phyloP scores from a whole-genome alignment of 139 green algal species.

The Desmodesmus armatus region DNA sequence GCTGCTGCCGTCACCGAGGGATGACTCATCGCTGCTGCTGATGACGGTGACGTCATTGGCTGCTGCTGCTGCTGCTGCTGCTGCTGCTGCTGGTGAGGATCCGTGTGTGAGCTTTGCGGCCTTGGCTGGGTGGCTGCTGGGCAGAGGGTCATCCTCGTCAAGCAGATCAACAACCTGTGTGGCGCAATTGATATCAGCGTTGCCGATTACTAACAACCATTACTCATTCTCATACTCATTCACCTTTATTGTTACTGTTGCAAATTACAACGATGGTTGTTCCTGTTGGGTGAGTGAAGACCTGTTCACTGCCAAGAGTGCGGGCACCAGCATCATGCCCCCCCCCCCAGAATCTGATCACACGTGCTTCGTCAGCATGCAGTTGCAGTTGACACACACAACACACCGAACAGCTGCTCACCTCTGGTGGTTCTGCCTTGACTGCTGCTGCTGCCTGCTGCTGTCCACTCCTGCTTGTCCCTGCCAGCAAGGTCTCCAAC shows the following conservation, averaged over 20 bases:
- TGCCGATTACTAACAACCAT: too few species aligned
- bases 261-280: too few species aligned
- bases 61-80: neutral
- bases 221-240: too few species aligned
- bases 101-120: neutral
- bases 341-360: too few species aligned
- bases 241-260: too few species aligned
- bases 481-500: slow-evolving; percentile 24
- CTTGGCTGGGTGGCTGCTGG: neutral
- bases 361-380: too few species aligned
- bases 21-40: slow-evolving; percentile 8
- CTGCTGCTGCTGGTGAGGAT: neutral
- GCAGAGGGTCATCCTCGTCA: neutral
- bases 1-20: too few species aligned
- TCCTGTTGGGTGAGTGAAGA: too few species aligned
- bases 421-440: neutral
- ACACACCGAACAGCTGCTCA: neutral
- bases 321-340: too few species aligned
- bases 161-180: neutral
- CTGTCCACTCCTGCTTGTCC: too few species aligned
- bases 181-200: neutral
- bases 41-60: neutral
- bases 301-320: too few species aligned
- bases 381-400: too few species aligned
- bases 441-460: neutral